Base-by-base conservation (phyloP, 78 protist species). In the Mantamonas sphyraenae region DNA sequence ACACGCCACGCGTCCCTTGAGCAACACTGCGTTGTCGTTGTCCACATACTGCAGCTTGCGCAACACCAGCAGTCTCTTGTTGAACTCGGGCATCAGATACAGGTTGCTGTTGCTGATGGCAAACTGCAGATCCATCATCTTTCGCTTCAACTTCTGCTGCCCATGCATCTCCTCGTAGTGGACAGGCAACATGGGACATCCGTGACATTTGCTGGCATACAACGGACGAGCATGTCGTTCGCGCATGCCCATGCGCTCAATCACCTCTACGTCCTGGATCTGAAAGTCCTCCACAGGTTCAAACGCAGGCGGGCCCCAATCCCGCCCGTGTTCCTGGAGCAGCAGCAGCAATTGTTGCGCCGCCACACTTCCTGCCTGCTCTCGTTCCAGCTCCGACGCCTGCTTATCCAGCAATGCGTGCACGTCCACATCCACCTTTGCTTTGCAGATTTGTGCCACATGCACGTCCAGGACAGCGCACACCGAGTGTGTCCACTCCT, bases 1-100 rank as follows among this genome's bases (percentile, higher is more conserved):
- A 30, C 92, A 63, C 14, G 94, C 88, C 0, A 91, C 95, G 22
- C 88, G 66, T 2, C 97, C 97, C 53, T 93, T 93, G 39, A 88
- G 71, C 28, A 65, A 71, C 0, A 93, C 87, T 3, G 62, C 63
- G 33, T 77, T 50, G 20, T 76, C 81, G 4, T 33, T 33, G 55
- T 85, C 85, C 10, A 82, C 50, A 60, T 88, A 91, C 8, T 67
- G 63, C 42, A 86, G 72, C 17, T 65, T 39, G n/a, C 62, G 57
- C 14, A 90, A 71, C 10, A 89, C 85, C 7, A 33, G 71, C 22
- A 87, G 55, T 14, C 96, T 76, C 64, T 51, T 64, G 26, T 83
- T 58, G 80, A 79, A 92, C 20, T 92, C 92, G 42, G 97, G 94
- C 88, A 89, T 79, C 34, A 90, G 55, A 10, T 22, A 22, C 20